Base-by-base conservation (phyloP, 2,329 filamentous ascomycete species). In the Colletotrichum gigasporum region DNA sequence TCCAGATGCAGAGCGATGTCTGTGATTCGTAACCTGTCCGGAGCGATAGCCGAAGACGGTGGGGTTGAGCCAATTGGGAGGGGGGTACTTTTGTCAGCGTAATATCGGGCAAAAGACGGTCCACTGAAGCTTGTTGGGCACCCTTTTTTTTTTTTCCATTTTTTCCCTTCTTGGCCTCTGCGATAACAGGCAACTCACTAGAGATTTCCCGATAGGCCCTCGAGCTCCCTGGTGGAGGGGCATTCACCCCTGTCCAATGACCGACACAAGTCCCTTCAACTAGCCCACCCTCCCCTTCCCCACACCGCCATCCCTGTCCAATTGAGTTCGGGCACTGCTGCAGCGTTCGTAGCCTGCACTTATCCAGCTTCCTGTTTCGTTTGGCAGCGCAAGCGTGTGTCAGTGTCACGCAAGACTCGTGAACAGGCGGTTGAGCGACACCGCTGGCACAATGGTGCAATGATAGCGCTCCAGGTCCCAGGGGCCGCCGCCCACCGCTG, bases 341-440 rank as follows among this genome's bases (percentile, higher is more conserved):
- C 37, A 20, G 35, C 44, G 22, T 39, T 28, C 35, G 26, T 52
- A 16, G 12, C 47, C 32, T 35, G 14, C 44, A 34, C 7, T 58
- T 63, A 24, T 20, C 32, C 47, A 64, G 57, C 62, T 65, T 65
- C 62, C 62, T 65, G 35, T 62, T 62, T 65, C 22, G 62, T 61
- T 65, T 63, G 55, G n/a, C 9, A 26, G 56, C 48, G 28, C 39
- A 54, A 35, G 56, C 26, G 48, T 45, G 52, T 41, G 37, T n/a
- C n/a, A n/a, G n/a, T 61, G 30, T 61, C 56, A 54, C 41, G 41
- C 61, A 54, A 26, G 18, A 7, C 16, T 16, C 30, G 28, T 20
- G 53, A 12, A 42, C 18, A 12, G n/a, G 34, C n/a, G 30, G 18
- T 16, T 18, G n/a, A 22, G 42, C 11, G 32, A n/a, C n/a, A n/a